These are phyloP conservation scores for Diutina catenulata DNA, from an alignment of 1,139 yeast genomes.

Conservation along the genomic window DNA sequence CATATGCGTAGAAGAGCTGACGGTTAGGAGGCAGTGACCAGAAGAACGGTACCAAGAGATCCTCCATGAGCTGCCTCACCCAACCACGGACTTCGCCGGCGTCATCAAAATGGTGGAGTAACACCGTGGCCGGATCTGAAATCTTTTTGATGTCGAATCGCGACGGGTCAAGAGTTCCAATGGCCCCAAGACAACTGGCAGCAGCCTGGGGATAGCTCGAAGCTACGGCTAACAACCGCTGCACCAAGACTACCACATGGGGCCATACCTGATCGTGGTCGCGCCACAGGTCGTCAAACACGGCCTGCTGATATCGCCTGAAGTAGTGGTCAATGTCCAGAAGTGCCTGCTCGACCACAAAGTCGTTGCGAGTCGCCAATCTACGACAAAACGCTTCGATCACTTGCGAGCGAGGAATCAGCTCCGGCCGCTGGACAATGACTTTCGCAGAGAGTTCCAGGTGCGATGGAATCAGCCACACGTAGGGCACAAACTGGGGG, in stretches of 20 bases:
- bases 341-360: slow-evolving; percentile 70
- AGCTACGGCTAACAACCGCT: background rate
- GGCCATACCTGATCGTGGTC: too few relatives aligned
- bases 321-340: slow-evolving; percentile 50
- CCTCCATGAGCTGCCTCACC: slow-evolving; percentile 54
- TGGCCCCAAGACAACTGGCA: slow-evolving; percentile 59
- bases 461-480: slow-evolving; percentile 21
- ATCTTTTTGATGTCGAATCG: slow-evolving; percentile 40
- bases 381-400: slow-evolving; percentile 40
- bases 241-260: too few relatives aligned
- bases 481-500: slow-evolving; percentile 31
- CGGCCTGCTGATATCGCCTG: slow-evolving; percentile 30
- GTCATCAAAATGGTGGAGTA: slow-evolving; percentile 51
- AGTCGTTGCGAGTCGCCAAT: slow-evolving; percentile 55
- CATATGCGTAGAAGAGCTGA: slow-evolving; percentile 76
- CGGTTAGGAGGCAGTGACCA: slow-evolving; percentile 86
- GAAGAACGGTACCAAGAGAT: slow-evolving; percentile 63
- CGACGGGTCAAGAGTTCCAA: slow-evolving; percentile 72
- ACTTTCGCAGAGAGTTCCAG: background rate
- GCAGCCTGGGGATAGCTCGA: too few relatives aligned
- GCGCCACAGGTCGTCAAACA: background rate
- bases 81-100: slow-evolving; percentile 54
- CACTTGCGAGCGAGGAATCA: background rate
- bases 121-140: slow-evolving; percentile 28
- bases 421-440: background rate